These are phyloP conservation scores for Zymoseptoria tritici DNA, from an alignment of 2,329 filamentous ascomycete species.

Conservation along the genomic window DNA sequence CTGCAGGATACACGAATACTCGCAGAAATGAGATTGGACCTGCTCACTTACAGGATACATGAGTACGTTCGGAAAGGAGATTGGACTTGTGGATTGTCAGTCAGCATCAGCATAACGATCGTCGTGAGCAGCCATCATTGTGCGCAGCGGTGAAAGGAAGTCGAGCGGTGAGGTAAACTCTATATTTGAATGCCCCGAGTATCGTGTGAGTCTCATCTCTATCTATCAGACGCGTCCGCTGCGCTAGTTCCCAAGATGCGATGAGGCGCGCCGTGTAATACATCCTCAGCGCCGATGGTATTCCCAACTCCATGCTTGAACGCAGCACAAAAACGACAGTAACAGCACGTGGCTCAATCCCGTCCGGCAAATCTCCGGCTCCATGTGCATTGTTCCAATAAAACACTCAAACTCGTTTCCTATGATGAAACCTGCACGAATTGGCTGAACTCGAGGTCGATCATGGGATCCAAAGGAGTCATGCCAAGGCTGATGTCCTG, in stretches of 20 bases:
- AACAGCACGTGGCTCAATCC: background rate
- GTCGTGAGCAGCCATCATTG: no score
- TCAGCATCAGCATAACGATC: no score
- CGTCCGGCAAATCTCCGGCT: slow-evolving; percentile 1
- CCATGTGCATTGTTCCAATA: background rate
- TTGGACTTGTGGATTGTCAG: no score
- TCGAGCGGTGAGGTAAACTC: background rate
- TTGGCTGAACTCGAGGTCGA: slow-evolving; percentile 27
- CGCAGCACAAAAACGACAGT: background rate
- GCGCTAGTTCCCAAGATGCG: background rate
- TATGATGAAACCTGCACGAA: slow-evolving; percentile 20
- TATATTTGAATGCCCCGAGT: background rate
- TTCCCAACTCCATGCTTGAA: slow-evolving; percentile 1
- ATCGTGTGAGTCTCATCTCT: background rate
- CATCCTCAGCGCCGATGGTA: background rate
- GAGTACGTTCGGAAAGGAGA: no score
- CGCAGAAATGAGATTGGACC: background rate
- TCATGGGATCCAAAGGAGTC: slow-evolving; percentile 9
- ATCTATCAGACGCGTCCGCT: background rate
- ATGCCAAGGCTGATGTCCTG: slow-evolving; percentile 1
- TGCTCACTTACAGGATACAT: background rate
- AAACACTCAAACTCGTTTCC: background rate
- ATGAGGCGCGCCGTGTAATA: background rate
- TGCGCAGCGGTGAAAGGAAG: background rate
- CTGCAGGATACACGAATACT: background rate